Conservation (phyloP, 2,329 filamentous ascomycete species). For the Epichloe hybrida region DNA sequence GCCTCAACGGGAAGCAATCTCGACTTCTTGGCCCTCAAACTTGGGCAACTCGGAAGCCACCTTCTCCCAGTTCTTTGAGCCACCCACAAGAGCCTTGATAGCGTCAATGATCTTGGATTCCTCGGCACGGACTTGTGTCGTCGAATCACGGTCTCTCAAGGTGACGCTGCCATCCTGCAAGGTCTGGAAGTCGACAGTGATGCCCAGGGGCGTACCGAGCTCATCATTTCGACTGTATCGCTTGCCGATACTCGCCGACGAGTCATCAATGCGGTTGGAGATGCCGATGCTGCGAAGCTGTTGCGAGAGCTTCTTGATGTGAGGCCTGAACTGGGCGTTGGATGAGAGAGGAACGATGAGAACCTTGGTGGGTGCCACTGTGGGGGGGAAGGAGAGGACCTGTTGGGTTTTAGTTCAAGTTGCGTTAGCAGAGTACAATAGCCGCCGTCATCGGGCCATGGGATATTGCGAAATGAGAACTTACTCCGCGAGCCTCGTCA, state of each 20-base stretch:
- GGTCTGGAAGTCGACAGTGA: constrained; percentile 94
- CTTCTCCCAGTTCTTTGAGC: constrained; percentile 48
- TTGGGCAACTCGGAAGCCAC: constrained; percentile 66
- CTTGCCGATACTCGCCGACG: constrained; percentile 84
- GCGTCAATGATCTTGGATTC: constrained; percentile 69
- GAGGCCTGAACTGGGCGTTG: constrained; percentile 68
- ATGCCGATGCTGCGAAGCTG: constrained; percentile 65
- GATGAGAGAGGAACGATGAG: constrained; percentile 79
- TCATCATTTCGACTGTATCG: constrained; percentile 92
- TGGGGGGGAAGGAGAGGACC: constrained; percentile 41
- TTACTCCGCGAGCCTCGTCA: constrained; percentile 70
- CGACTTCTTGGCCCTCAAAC: constrained; percentile 65
- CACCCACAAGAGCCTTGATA: constrained; percentile 41
- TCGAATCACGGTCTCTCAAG: constrained; percentile 79
- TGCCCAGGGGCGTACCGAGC: constrained; percentile 82
- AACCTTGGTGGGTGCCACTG: constrained; percentile 87
- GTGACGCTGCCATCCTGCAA: constrained; percentile 78
- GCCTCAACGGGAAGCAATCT: constrained; percentile 24
- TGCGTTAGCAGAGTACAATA: constrained; percentile 1
- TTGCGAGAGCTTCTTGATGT: constrained; percentile 57
- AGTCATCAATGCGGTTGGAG: constrained; percentile 79
- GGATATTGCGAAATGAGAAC: constrained; percentile 21
- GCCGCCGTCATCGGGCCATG: neutral
- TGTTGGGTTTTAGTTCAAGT: constrained; percentile 13
- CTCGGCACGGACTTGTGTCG: constrained; percentile 74